Conservation (phyloP, 768 basidiomycete species). For the Lactarius vividus region DNA sequence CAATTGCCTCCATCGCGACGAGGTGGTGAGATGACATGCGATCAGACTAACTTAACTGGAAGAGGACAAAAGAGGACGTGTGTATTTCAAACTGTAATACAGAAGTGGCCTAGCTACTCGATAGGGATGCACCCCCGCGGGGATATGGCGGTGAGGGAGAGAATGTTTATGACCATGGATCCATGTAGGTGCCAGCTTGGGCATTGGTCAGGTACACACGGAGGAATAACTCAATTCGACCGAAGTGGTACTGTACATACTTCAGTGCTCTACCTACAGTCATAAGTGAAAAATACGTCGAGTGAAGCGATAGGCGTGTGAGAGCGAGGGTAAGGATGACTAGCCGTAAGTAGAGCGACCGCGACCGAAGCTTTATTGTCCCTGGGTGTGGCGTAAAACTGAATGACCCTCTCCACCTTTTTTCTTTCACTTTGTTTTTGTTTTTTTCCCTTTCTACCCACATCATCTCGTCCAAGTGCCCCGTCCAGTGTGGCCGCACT, state of each 20-base stretch:
- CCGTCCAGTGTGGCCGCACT: background rate
- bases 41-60: background rate
- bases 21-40: constrained; percentile 7
- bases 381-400: background rate
- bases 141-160: background rate
- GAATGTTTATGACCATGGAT: constrained; percentile 11
- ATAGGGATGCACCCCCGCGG: background rate
- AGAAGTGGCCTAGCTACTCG: background rate
- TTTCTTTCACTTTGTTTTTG: background rate
- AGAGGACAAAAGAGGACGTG: background rate
- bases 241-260: background rate
- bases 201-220: background rate
- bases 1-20: background rate
- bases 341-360: background rate
- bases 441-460: background rate
- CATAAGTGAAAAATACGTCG: background rate
- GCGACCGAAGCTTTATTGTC: background rate
- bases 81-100: background rate
- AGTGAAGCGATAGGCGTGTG: background rate
- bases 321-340: background rate
- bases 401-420: background rate
- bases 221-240: background rate
- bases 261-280: background rate
- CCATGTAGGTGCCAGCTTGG: constrained; percentile 14
- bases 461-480: background rate